Conservation (phyloP, 441 rosid species). For the Pelargonium myrrhifolium region DNA sequence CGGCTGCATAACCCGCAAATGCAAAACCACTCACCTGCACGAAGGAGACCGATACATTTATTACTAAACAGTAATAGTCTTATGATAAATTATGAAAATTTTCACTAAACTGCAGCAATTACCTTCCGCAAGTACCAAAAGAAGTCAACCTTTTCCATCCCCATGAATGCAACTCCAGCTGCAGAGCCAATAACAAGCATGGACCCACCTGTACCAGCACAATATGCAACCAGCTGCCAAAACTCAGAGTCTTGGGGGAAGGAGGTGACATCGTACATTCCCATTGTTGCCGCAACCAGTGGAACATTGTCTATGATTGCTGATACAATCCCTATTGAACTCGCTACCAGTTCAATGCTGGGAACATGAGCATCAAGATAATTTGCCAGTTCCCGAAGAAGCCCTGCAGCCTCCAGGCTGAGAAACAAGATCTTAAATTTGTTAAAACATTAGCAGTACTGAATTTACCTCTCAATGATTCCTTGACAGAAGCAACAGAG, state of each 20-base stretch:
- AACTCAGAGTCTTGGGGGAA: constrained; percentile 79
- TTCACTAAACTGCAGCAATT: constrained; percentile 2
- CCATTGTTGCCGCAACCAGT: constrained; percentile 89
- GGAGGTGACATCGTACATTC: constrained; percentile 84
- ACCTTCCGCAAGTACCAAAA: constrained; percentile 91
- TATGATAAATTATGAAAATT: neutral
- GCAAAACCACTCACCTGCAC: too few species aligned
- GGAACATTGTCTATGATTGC: constrained; percentile 90
- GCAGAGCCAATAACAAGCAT: constrained; percentile 84
- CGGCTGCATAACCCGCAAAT: too few species aligned
- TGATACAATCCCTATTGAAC: constrained; percentile 73
- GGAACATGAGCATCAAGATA: constrained; percentile 78
- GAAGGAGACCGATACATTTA: too few species aligned
- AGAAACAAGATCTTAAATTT: constrained; percentile 6
- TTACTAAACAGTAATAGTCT: neutral
- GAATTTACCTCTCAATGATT: neutral
- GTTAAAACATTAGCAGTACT: neutral
- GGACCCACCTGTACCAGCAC: constrained; percentile 91
- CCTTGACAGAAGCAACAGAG: too few species aligned
- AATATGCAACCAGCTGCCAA: constrained; percentile 85
- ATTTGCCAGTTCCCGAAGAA: constrained; percentile 80
- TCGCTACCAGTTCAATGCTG: constrained; percentile 62
- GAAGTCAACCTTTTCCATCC: constrained; percentile 89
- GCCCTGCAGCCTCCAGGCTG: constrained; percentile 93
- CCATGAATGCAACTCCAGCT: constrained; percentile 91